Conservation (phyloP, 441 rosid genomes). For the Codiaeum variegatum region DNA sequence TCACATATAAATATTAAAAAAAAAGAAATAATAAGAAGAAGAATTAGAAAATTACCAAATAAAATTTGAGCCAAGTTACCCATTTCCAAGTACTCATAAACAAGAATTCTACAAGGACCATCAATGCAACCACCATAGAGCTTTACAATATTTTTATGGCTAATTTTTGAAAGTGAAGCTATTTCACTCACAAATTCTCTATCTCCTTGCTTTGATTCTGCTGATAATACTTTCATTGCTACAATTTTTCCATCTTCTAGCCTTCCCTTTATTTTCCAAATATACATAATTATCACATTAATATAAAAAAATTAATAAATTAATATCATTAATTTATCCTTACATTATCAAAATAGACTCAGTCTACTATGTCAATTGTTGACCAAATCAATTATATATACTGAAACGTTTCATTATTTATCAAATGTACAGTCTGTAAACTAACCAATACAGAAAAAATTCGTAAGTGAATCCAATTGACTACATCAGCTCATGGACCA, state of each 20-base stretch:
- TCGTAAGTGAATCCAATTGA: too few relatives aligned
- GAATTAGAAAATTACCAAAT: conserved; percentile 21
- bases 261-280: conserved; percentile 33
- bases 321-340: neutral
- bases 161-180: conserved; percentile 35
- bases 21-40: too few relatives aligned
- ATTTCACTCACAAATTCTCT: conserved; percentile 43
- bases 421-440: too few relatives aligned
- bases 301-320: neutral
- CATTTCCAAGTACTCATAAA: conserved; percentile 59
- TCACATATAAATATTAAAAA: neutral
- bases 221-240: conserved; percentile 45
- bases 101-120: conserved; percentile 45
- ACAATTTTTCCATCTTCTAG: conserved; percentile 36
- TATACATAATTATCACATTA: neutral
- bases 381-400: too few relatives aligned
- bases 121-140: conserved; percentile 42
- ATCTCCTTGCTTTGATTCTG: conserved; percentile 45
- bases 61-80: conserved; percentile 38
- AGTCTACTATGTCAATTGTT: too few relatives aligned
- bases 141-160: conserved; percentile 48
- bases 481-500: too few relatives aligned
- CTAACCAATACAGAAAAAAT: too few relatives aligned
- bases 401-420: too few relatives aligned
- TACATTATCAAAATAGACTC: too few relatives aligned